A percentile compares a stretch with the other conserved stretches of the same genome.
Conservation (phyloP, 495 filamentous ascomycete species). For the Hypomontagnella submonticulosa region DNA sequence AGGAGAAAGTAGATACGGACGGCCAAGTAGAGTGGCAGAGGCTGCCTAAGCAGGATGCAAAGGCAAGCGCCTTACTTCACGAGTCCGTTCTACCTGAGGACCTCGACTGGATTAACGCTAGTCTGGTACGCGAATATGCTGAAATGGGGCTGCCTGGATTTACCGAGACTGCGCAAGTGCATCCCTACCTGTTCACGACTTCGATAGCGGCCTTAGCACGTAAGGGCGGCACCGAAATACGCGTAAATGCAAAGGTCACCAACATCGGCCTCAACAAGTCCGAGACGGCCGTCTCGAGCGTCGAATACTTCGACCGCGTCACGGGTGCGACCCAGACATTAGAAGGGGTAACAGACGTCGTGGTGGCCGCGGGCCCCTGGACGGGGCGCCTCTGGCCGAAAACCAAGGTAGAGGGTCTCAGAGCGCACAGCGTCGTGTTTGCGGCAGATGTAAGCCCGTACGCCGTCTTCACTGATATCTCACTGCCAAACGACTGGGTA, state of each 20-base stretch:
- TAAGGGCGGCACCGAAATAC: slow-evolving; percentile 77
- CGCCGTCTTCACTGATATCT: slow-evolving; percentile 90
- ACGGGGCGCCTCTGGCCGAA: slow-evolving; percentile 76
- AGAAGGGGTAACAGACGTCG: slow-evolving; percentile 79
- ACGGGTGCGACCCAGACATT: slow-evolving; percentile 64
- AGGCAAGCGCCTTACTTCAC: slow-evolving; percentile 67
- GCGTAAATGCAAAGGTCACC: slow-evolving; percentile 69
- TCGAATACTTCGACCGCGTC: slow-evolving; percentile 79
- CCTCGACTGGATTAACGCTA: slow-evolving; percentile 85
- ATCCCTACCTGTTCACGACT: slow-evolving; percentile 92
- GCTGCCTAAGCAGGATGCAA: slow-evolving; percentile 77
- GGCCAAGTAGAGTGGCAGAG: slow-evolving; percentile 61
- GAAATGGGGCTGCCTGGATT: slow-evolving; percentile 79
- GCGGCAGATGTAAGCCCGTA: slow-evolving; percentile 82
- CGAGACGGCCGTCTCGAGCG: slow-evolving; percentile 66
- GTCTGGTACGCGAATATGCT: slow-evolving; percentile 74
- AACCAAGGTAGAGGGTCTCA: slow-evolving; percentile 80
- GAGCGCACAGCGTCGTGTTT: slow-evolving; percentile 93
- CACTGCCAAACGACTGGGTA: slow-evolving; percentile 70
- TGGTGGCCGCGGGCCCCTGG: slow-evolving; percentile 93
- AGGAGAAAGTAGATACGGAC: slow-evolving; percentile 46
- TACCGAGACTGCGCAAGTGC: slow-evolving; percentile 86
- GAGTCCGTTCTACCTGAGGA: slow-evolving; percentile 76
- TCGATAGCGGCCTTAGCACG: slow-evolving; percentile 83
- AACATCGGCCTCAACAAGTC: slow-evolving; percentile 63